Evolutionary conservation across 2,329 filamentous ascomycete genomes (phyloP), one percentile per base, ranked within the genome.

Genomic region (Curvularia sp.): DNA sequence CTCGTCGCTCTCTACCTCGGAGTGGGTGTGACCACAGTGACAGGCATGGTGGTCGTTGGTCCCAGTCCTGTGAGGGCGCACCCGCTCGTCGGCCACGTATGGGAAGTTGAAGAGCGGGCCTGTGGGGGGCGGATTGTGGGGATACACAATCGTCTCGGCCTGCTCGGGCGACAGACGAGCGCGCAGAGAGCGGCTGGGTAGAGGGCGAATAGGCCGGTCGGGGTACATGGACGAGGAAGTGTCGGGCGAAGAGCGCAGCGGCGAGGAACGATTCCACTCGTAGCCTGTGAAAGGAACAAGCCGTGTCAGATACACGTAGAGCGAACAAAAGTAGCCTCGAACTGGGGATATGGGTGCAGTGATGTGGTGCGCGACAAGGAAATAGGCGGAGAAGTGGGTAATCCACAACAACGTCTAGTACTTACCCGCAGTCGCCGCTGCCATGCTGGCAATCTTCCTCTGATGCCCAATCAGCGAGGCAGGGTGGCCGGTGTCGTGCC

Each of bases 161-260:
- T 91, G 88, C 76, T 96, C 92, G 60, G 91, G 89, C 31, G 94
- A 93, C 52, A 99, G 83, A 56, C 92, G 88, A 75, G 95, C 93
- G 70, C 93, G 91, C 54, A 99, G 85, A 64, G 91, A 89, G 71
- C 93, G 90, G 79, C 91, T 95, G 43, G 95, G 95, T 60, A 99
- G 82, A 56, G 95, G 95, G 74, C 93, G 89, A 75, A 99, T 99
- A 61, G 94, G 90, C 78, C 95, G 89, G 75, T 96, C 91, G 66
- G 92, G 92, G 75, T 91, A 96, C 71, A 92, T 83, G 59, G 90
- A 87, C 60, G 92, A 95, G 64, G 88, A 84, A 58, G 90, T 89
- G 82, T 97, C 92, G 65, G 88, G 82, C 41, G 74, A 75, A 60
- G 74, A 76, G 67, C 74, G 71, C 65, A 77, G 67, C 68, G 76